Percentiles rank a stretch among this genome's conserved stretches.
phyloP scores from a whole-genome alignment of 176 grass and related monocot genomes.

The Aegilops speltoides region DNA sequence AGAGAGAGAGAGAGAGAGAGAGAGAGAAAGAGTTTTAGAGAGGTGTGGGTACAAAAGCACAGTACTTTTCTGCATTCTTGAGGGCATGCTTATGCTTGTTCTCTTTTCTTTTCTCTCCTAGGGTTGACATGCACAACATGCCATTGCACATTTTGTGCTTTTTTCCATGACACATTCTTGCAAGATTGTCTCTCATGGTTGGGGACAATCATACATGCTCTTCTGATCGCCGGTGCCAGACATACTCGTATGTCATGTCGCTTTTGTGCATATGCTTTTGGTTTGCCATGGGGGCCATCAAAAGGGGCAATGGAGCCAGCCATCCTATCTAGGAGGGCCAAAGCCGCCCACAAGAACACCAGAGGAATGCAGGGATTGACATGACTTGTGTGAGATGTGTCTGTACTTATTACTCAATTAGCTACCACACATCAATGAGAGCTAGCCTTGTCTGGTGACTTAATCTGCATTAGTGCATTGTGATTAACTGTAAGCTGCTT shows the following conservation, averaged over 20 bases:
- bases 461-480: neutral
- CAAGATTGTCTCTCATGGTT: constrained; percentile 31
- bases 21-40: neutral
- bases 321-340: constrained; percentile 4
- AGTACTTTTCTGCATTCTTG: constrained; percentile 40
- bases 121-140: constrained; percentile 70
- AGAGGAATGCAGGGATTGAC: constrained; percentile 43
- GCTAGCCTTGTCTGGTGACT: neutral
- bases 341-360: constrained; percentile 35
- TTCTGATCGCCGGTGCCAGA: constrained; percentile 28
- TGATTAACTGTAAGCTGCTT: neutral
- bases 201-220: constrained; percentile 33
- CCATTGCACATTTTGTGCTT: constrained; percentile 52
- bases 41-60: constrained; percentile 35
- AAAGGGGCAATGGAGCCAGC: neutral
- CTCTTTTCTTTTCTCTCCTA: constrained; percentile 38
- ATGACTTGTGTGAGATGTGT: constrained; percentile 23
- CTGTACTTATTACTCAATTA: constrained; percentile 17
- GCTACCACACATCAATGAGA: neutral
- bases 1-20: constrained; percentile 8
- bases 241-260: constrained; percentile 26
- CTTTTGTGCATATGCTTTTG: constrained; percentile 34
- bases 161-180: constrained; percentile 40
- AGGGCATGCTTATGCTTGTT: constrained; percentile 31
- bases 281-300: constrained; percentile 14